Conservation (phyloP, 2,329 filamentous ascomycete species). For the Nemania sp. region DNA sequence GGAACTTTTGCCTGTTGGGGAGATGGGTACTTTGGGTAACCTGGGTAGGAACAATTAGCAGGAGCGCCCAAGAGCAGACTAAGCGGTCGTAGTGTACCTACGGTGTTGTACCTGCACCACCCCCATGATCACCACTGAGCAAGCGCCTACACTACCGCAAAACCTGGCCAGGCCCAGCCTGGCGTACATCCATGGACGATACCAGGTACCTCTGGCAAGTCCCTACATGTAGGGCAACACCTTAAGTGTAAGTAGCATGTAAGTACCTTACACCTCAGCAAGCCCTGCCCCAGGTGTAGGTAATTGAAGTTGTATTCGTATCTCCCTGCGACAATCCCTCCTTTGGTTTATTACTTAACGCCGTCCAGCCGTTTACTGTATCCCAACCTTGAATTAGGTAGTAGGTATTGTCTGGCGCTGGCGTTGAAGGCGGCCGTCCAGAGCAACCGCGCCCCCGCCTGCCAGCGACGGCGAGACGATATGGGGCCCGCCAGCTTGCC, state of each 20-base stretch:
- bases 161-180: neutral
- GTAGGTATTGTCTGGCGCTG: too few species aligned
- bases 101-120: conserved; percentile 7
- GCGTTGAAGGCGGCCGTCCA: neutral
- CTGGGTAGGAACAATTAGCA: neutral
- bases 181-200: too few species aligned
- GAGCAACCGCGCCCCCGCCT: neutral
- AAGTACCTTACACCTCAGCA: neutral
- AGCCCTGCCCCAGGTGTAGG: too few species aligned
- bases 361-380: too few species aligned
- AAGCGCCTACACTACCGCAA: neutral
- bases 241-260: too few species aligned
- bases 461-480: conserved; percentile 4
- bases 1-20: conserved; percentile 20
- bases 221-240: neutral
- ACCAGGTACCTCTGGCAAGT: neutral
- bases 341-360: neutral
- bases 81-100: neutral
- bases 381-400: too few species aligned
- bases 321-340: neutral
- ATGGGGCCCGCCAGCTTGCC: conserved; percentile 7
- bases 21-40: conserved; percentile 1
- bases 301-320: too few species aligned
- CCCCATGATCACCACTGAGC: neutral
- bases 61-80: conserved; percentile 8